These are phyloP conservation scores for Lippia alba DNA, from an alignment of 305 asterid genomes.

Conservation along the genomic window DNA sequence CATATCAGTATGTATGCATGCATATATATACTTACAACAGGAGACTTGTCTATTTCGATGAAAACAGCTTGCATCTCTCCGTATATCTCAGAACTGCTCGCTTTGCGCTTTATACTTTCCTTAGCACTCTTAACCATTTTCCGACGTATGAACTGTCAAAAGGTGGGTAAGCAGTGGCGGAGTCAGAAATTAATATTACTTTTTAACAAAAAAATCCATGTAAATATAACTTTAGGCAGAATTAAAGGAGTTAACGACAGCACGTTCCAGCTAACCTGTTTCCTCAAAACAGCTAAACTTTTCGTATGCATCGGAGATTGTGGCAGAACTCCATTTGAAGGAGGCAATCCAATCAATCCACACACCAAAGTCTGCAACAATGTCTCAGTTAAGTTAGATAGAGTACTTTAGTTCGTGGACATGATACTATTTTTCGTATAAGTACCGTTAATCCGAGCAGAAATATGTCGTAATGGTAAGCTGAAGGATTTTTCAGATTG, in stretches of 20 bases:
- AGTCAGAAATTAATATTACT: no score
- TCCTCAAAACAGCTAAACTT: slow-evolving; percentile 59
- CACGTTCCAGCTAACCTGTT: slow-evolving; percentile 43
- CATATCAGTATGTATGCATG: neutral
- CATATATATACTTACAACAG: slow-evolving; percentile 40
- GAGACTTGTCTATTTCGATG: slow-evolving; percentile 56
- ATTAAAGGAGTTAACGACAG: no score
- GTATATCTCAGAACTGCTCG: slow-evolving; percentile 57
- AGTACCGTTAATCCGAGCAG: slow-evolving; percentile 71
- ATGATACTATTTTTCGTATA: neutral
- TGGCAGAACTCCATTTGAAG: slow-evolving; percentile 77
- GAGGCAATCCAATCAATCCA: slow-evolving; percentile 69
- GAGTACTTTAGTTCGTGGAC: no score
- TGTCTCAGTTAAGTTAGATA: no score
- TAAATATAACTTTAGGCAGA: no score
- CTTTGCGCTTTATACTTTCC: slow-evolving; percentile 55
- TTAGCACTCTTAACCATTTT: slow-evolving; percentile 64
- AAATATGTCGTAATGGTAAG: slow-evolving; percentile 65
- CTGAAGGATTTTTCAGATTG: slow-evolving; percentile 65
- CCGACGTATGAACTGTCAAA: slow-evolving; percentile 48
- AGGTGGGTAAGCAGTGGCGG: no score
- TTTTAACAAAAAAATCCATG: no score
- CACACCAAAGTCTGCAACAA: slow-evolving; percentile 36
- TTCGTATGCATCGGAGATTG: slow-evolving; percentile 79
- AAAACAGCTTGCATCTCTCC: slow-evolving; percentile 69